Base-by-base conservation (phyloP, 176 grass and related monocot genomes). In the Musa beccarii region DNA sequence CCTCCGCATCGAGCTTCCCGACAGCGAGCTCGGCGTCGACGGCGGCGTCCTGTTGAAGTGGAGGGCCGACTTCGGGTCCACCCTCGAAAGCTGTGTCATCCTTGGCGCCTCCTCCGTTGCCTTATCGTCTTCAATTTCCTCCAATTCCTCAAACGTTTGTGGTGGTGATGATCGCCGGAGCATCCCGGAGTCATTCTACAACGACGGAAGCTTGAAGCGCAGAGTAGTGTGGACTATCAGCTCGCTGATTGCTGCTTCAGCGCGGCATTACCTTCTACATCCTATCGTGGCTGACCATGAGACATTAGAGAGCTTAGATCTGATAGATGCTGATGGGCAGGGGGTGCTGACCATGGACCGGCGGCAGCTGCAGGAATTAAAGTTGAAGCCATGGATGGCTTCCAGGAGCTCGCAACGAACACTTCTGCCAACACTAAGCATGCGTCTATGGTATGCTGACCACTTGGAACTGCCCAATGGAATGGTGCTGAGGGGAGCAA, bases 1-100 rank as follows among this genome's bases (percentile, higher is more conserved):
- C 26, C 67, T 69, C 34, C 34, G 67, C 8, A 69, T 69, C 17
- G 67, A 51, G 67, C 67, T 69, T 15, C 67, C 67, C 14, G 67
- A 11, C 34, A 24, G 67, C 67, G 67, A 69, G 67, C 67, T 69
- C 28, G 67, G 29, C 13, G 67, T 69, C 29, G 67, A 69, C 7
- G 67, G 51, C 34, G 67, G 67, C 5, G 14, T 69, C 67, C 67
- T 69, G 14, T 29, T 69, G 10, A 69, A 69, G 34, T 69, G 67
- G 67, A 69, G 19, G 15, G 67, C 67, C 11, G 67, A 69, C 25
- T 69, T 69, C 13, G 67, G 67, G 26, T 69, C 67, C 67, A 69
- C 67, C 29, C 67, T 69, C 26, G 67, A 69, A 24, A 15, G 67
- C 67, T 69, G 67, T 29, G 67, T 49, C 67, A 69, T 51, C 29